These are phyloP conservation scores for Cryptococcus sp. DNA, from an alignment of 1,284 basidiomycete genomes.

Conservation along the genomic window DNA sequence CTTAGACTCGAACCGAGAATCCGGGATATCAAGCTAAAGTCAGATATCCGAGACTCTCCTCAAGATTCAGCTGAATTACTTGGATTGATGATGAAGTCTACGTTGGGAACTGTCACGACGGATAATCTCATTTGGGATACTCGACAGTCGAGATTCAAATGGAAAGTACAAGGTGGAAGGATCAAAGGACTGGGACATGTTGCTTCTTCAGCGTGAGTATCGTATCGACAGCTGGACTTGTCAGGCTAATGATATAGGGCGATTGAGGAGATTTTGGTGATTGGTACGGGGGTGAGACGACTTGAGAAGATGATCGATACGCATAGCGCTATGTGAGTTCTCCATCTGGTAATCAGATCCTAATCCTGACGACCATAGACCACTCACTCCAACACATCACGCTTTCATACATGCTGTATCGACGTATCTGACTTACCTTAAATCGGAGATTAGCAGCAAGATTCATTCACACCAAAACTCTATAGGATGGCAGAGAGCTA, in stretches of 20 bases:
- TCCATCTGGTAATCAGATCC: background rate
- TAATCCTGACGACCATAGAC: constrained; percentile 14
- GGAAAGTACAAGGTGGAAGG: constrained; percentile 8
- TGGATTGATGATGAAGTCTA: constrained; percentile 28
- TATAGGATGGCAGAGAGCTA: constrained; percentile 18
- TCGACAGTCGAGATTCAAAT: background rate
- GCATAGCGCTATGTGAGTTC: constrained; percentile 25
- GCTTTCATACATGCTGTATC: constrained; percentile 36
- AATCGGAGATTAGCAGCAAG: background rate
- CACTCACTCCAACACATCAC: constrained; percentile 41
- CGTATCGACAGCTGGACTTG: too few relatives aligned
- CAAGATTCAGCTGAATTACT: constrained; percentile 8
- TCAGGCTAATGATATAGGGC: background rate
- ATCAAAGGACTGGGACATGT: constrained; percentile 8
- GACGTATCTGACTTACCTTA: constrained; percentile 34
- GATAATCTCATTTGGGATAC: constrained; percentile 21
- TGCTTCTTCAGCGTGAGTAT: constrained; percentile 3
- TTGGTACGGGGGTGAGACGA: constrained; percentile 32
- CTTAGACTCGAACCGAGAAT: background rate
- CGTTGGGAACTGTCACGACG: constrained; percentile 29
- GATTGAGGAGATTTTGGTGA: constrained; percentile 14
- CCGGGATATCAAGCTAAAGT: background rate
- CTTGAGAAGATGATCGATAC: constrained; percentile 36
- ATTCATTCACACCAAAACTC: constrained; percentile 7
- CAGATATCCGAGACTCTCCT: background rate